Conservation (phyloP, 495 filamentous ascomycete species). For the Tuber borchii region DNA sequence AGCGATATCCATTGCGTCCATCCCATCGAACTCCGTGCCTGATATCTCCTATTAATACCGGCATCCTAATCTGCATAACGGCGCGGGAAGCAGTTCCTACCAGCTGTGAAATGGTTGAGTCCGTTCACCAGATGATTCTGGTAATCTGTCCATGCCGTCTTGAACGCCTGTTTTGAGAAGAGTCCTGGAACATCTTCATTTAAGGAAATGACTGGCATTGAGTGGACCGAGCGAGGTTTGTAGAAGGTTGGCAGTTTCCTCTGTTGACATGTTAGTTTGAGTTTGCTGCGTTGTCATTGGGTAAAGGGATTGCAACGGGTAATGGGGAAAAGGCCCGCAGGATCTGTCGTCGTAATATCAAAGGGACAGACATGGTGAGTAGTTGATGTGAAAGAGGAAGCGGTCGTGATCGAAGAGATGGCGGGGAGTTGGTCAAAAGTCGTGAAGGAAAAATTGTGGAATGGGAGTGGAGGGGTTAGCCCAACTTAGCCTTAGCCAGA, state of each 20-base stretch:
- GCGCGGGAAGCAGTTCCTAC: conserved; percentile 48
- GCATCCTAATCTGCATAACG: not conserved
- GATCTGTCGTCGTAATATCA: conserved; percentile 17
- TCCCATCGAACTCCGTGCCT: conserved; percentile 56
- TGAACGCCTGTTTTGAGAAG: conserved; percentile 58
- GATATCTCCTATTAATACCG: not conserved
- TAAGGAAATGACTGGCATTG: conserved; percentile 55
- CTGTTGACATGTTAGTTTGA: conserved; percentile 8
- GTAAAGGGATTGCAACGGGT: conserved; percentile 10
- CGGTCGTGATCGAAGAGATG: not conserved
- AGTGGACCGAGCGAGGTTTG: conserved; percentile 48
- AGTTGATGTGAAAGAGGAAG: not conserved
- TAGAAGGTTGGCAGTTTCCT: conserved; percentile 26
- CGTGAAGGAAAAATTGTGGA: not conserved
- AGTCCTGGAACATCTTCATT: conserved; percentile 57
- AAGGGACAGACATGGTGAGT: conserved; percentile 17
- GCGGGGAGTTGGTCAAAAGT: not conserved
- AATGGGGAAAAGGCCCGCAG: conserved; percentile 19
- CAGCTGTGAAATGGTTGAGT: conserved; percentile 65
- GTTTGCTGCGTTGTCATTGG: not conserved
- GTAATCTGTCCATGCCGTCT: conserved; percentile 77
- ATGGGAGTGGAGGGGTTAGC: not conserved
- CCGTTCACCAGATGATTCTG: conserved; percentile 63
- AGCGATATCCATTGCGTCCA: conserved; percentile 59
- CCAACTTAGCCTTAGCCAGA: too few species aligned